Conservation (phyloP, 2,329 filamentous ascomycete species). For the Emergomyces orientalis region DNA sequence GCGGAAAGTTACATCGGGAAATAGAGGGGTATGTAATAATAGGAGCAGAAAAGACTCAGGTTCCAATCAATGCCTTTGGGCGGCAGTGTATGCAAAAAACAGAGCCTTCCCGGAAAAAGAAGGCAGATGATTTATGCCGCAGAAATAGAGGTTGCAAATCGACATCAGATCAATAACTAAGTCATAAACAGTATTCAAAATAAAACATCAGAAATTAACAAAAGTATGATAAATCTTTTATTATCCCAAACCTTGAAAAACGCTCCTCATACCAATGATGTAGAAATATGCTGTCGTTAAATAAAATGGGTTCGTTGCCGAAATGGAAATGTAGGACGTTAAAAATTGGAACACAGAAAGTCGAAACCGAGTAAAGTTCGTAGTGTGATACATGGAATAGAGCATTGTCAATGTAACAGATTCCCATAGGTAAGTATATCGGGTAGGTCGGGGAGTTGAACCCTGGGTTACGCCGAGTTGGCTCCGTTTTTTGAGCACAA, state of each 20-base stretch:
- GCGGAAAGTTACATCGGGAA: not conserved
- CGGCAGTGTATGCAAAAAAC: not conserved
- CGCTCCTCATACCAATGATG: not conserved
- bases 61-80: not conserved
- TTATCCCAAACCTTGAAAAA: not conserved
- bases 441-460: not conserved
- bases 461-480: not conserved
- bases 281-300: not conserved
- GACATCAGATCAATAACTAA: not conserved
- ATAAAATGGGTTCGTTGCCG: slow-evolving; percentile 5
- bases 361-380: not conserved
- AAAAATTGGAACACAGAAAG: not conserved
- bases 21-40: not conserved
- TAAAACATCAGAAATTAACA: not conserved
- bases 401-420: not conserved
- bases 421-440: not conserved
- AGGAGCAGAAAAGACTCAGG: not conserved
- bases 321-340: not conserved
- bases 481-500: not conserved
- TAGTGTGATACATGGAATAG: slow-evolving; percentile 2
- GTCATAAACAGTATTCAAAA: not conserved
- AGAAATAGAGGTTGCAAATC: not conserved
- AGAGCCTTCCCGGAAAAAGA: not conserved
- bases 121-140: not conserved
- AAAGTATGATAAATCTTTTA: not conserved